phyloP scores from a whole-genome alignment of 805 yeast species.

The Candida quercuum region DNA sequence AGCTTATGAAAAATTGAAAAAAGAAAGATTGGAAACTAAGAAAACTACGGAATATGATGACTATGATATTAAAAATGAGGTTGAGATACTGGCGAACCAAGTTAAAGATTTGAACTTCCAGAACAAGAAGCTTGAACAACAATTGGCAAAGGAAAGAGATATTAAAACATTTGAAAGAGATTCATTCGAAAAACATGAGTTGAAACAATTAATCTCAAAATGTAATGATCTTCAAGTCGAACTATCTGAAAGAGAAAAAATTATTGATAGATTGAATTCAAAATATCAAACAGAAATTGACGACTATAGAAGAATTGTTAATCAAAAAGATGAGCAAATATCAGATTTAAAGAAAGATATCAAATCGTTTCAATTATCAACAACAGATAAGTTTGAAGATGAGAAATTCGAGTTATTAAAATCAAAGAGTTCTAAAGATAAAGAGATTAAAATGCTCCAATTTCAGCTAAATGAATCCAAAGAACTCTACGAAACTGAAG shows the following conservation, averaged over 20 bases:
- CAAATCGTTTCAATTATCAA: constrained; percentile 25
- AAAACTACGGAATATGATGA: constrained; percentile 5
- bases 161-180: constrained; percentile 11
- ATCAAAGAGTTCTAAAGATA: constrained; percentile 33
- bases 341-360: constrained; percentile 30
- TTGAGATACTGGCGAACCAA: constrained; percentile 24
- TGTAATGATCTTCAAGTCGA: constrained; percentile 29
- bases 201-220: constrained; percentile 31
- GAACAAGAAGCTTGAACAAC: constrained; percentile 30
- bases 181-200: constrained; percentile 31
- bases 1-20: constrained; percentile 17
- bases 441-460: constrained; percentile 30
- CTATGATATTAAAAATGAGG: constrained; percentile 25
- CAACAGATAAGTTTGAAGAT: constrained; percentile 29
- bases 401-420: constrained; percentile 31
- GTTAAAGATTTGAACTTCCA: constrained; percentile 32
- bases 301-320: constrained; percentile 18
- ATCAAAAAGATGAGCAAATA: constrained; percentile 33
- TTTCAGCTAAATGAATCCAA: constrained; percentile 34
- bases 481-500: constrained; percentile 31
- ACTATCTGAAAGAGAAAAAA: constrained; percentile 18
- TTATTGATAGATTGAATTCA: constrained; percentile 15
- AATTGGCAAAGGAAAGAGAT: constrained; percentile 29
- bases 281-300: constrained; percentile 20
- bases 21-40: constrained; percentile 4